Conservation (phyloP, 306 rosid species). For the Medicago lupulina region DNA sequence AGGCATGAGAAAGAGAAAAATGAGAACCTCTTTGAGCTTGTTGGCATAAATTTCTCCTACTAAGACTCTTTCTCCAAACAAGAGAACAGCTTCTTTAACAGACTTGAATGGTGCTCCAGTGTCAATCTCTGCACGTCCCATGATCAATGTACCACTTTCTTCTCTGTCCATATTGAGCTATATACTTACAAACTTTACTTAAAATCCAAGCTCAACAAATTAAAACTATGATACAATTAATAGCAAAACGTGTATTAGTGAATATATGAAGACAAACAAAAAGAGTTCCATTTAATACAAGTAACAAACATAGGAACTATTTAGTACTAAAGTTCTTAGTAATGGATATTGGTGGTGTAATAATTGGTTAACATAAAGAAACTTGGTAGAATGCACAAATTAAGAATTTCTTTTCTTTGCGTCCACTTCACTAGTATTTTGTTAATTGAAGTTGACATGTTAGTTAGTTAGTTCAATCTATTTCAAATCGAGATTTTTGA, state of each 20-base stretch:
- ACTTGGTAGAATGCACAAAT: not conserved
- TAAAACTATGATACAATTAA: not conserved
- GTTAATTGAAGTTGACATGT: constrained; percentile 81
- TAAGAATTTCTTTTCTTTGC: constrained; percentile 66
- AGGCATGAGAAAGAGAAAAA: not conserved
- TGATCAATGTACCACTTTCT: constrained; percentile 41
- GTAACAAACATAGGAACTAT: constrained; percentile 12
- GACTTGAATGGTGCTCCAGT: constrained; percentile 84
- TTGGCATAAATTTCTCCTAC: constrained; percentile 82
- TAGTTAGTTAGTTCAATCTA: constrained; percentile 59
- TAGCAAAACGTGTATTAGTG: constrained; percentile 30
- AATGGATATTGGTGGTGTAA: constrained; percentile 57
- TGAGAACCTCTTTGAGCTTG: constrained; percentile 71
- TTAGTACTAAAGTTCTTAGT: constrained; percentile 37
- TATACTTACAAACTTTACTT: constrained; percentile 17
- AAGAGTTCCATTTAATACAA: constrained; percentile 49
- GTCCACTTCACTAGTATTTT: constrained; percentile 93
- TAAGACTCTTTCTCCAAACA: constrained; percentile 86
- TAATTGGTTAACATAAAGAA: constrained; percentile 39
- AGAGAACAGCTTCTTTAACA: constrained; percentile 81
- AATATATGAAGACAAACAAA: constrained; percentile 34
- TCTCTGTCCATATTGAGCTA: constrained; percentile 50
- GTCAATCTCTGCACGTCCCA: constrained; percentile 82
- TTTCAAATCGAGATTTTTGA: constrained; percentile 35
- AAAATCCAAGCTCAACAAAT: not conserved